Conservation (phyloP, 441 rosid species). For the Populus hybrid region DNA sequence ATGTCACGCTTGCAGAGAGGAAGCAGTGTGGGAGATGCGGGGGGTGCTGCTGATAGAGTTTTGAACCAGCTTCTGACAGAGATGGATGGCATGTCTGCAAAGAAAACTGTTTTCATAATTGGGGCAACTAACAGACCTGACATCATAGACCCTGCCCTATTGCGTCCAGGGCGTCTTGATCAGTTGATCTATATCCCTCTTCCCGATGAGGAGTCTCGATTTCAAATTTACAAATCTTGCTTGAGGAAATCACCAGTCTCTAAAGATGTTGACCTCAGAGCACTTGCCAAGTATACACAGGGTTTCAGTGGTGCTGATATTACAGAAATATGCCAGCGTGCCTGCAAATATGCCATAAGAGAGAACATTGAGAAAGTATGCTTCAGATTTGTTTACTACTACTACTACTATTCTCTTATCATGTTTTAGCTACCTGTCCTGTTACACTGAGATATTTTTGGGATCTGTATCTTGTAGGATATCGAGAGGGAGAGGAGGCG, state of each 20-base stretch:
- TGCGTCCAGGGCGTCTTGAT: conserved; percentile 73
- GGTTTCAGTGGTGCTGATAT: conserved; percentile 82
- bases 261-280: conserved; percentile 64
- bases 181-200: conserved; percentile 75
- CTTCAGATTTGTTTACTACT: neutral
- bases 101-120: conserved; percentile 67
- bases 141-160: conserved; percentile 65
- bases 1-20: conserved; percentile 45
- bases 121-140: conserved; percentile 76
- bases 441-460: neutral
- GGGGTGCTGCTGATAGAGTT: conserved; percentile 74
- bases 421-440: neutral
- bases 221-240: conserved; percentile 57
- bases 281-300: conserved; percentile 58
- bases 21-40: conserved; percentile 73
- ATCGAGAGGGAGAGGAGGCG: conserved; percentile 64
- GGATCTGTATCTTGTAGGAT: conserved; percentile 34
- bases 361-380: conserved; percentile 71
- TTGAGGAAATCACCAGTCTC: conserved; percentile 71
- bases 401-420: neutral
- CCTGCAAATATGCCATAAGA: conserved; percentile 71
- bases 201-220: conserved; percentile 69
- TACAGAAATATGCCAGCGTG: conserved; percentile 73
- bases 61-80: conserved; percentile 72
- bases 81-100: conserved; percentile 84